Evolutionary conservation across 2,329 filamentous ascomycete genomes (phyloP).

Genomic region (Didymella lethalis): DNA sequence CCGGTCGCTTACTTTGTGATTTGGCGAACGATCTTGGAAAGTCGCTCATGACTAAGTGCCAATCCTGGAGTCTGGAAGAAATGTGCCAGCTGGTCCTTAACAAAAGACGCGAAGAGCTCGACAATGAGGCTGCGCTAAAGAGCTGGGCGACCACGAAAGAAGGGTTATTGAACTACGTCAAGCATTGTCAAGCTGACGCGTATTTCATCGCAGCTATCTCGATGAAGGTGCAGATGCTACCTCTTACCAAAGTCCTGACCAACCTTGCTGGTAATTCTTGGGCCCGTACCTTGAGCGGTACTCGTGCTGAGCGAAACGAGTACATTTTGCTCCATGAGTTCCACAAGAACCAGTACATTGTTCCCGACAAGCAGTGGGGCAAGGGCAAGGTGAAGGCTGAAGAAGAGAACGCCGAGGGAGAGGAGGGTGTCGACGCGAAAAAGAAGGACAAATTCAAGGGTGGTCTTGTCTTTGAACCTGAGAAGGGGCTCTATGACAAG

Average conservation of each 20-base stretch:
- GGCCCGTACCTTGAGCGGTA: constrained; percentile 94
- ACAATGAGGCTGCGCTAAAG: constrained; percentile 85
- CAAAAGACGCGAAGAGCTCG: constrained; percentile 79
- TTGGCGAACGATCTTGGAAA: constrained; percentile 96
- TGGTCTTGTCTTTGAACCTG: constrained; percentile 96
- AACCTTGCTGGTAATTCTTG: constrained; percentile 98
- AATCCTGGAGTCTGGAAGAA: constrained; percentile 96
- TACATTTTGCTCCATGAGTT: constrained; percentile 99
- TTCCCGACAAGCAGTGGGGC: constrained; percentile 89
- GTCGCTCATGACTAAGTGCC: constrained; percentile 95
- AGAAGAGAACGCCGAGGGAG: constrained; percentile 76
- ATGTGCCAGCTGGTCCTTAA: constrained; percentile 93
- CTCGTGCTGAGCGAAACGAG: constrained; percentile 95
- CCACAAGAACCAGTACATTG: constrained; percentile 95
- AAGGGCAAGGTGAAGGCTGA: constrained; percentile 76
- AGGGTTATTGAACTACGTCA: constrained; percentile 91
- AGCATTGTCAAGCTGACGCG: constrained; percentile 93
- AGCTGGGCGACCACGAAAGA: constrained; percentile 85
- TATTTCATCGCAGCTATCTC: constrained; percentile 94
- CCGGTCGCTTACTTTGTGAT: constrained; percentile 90
- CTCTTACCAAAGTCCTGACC: constrained; percentile 92
- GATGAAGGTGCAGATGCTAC: constrained; percentile 87
- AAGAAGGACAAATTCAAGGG: constrained; percentile 99
- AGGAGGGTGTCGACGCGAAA: constrained; percentile 74
- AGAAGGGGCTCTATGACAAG: constrained; percentile 97